Percentiles rank a stretch among this genome's conserved stretches.
Evolutionary conservation across 2,329 filamentous ascomycete species (phyloP).

Genomic region (Blastomyces silverae): DNA sequence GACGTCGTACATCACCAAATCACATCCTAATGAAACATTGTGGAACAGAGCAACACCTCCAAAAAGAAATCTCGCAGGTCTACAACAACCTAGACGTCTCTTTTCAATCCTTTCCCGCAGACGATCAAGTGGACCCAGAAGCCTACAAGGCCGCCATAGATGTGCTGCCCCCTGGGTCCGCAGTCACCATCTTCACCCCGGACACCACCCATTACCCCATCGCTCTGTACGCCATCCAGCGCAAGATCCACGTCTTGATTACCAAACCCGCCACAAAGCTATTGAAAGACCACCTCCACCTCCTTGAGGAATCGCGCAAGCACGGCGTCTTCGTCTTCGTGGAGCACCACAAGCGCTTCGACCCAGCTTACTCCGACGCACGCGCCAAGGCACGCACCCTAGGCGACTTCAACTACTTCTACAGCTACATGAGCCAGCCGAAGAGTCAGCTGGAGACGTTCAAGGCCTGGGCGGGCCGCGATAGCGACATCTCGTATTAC

Average conservation of each 20-base stretch:
- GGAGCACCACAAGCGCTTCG: constrained; percentile 95
- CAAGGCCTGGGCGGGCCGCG: constrained; percentile 86
- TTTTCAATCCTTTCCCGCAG: constrained; percentile 74
- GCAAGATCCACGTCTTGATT: constrained; percentile 81
- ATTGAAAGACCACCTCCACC: constrained; percentile 68
- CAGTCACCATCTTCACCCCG: constrained; percentile 93
- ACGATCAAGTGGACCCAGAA: constrained; percentile 65
- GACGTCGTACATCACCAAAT: background rate
- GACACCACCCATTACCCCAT: constrained; percentile 91
- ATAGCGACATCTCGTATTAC: constrained; percentile 93
- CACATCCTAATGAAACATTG: background rate
- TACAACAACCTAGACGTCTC: constrained; percentile 87
- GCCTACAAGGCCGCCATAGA: constrained; percentile 88
- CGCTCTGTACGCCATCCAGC: constrained; percentile 83
- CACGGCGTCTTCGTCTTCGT: constrained; percentile 83
- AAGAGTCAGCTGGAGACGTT: constrained; percentile 91
- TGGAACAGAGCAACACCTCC: constrained; percentile 63
- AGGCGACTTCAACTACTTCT: constrained; percentile 98
- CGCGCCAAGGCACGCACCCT: constrained; percentile 66
- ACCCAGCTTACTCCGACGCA: constrained; percentile 87
- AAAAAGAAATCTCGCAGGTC: constrained; percentile 77
- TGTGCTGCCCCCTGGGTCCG: constrained; percentile 69
- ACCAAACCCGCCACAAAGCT: constrained; percentile 90
- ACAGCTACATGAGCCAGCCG: constrained; percentile 91
- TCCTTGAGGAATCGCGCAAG: constrained; percentile 64